Percentiles rank a stretch among this genome's conserved stretches.
These are phyloP conservation scores for Candida ulmi DNA, from an alignment of 805 yeast genomes.

Conservation along the genomic window DNA sequence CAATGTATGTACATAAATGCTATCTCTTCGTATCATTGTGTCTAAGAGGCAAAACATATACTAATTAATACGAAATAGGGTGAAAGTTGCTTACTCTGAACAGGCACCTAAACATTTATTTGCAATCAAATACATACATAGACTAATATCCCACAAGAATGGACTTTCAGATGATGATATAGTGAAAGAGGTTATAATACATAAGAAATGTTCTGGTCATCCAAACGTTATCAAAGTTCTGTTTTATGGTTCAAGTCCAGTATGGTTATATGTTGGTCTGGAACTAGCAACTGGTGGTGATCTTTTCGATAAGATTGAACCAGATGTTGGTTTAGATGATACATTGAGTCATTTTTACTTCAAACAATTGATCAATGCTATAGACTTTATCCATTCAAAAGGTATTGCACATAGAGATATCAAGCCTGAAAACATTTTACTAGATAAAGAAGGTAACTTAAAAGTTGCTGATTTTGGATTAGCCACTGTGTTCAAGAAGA, in stretches of 20 bases:
- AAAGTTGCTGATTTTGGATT: conserved; percentile 77
- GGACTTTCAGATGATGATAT: conserved; percentile 36
- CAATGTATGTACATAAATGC: conserved; percentile 31
- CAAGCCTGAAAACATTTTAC: conserved; percentile 62
- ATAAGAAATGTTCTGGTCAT: conserved; percentile 51
- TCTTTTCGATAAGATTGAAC: conserved; percentile 72
- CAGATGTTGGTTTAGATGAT: conserved; percentile 63
- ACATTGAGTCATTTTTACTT: conserved; percentile 67
- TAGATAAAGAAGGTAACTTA: conserved; percentile 59
- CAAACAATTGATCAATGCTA: conserved; percentile 56
- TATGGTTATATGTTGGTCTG: conserved; percentile 61
- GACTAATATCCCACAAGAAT: conserved; percentile 28
- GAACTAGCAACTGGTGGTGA: conserved; percentile 75
- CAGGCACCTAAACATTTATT: conserved; percentile 32
- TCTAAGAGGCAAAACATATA: too few species aligned
- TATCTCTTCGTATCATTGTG: too few species aligned
- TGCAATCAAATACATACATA: conserved; percentile 56
- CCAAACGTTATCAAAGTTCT: conserved; percentile 52
- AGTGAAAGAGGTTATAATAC: conserved; percentile 53
- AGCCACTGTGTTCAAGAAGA: conserved; percentile 52
- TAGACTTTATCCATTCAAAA: conserved; percentile 51
- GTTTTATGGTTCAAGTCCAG: conserved; percentile 47
- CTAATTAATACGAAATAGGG: too few species aligned
- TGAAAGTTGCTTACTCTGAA: conserved; percentile 40
- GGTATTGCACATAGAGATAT: conserved; percentile 69